phyloP scores from a whole-genome alignment of 2,329 filamentous ascomycete genomes.

The Fusarium compactum region DNA sequence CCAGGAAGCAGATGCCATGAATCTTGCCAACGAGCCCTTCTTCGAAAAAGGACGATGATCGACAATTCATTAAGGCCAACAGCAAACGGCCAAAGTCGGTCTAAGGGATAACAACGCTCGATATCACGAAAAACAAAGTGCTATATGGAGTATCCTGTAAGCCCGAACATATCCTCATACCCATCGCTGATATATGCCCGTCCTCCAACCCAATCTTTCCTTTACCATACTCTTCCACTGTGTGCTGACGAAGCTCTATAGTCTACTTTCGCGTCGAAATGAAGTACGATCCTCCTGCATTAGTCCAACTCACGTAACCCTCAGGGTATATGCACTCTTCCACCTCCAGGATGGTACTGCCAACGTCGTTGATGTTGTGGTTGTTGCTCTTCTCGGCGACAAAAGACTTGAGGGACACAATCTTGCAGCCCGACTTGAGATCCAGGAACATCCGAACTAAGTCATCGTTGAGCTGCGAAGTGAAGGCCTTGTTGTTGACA shows the following conservation, averaged over 20 bases:
- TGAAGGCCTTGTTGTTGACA: slow-evolving; percentile 98
- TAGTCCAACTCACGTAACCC: slow-evolving; percentile 92
- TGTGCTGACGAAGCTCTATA: slow-evolving; percentile 51
- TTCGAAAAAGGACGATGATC: slow-evolving; percentile 48
- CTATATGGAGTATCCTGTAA: slow-evolving; percentile 52
- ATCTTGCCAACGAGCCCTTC: slow-evolving; percentile 69
- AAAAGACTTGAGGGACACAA: slow-evolving; percentile 93
- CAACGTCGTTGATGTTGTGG: slow-evolving; percentile 82
- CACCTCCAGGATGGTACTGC: slow-evolving; percentile 83
- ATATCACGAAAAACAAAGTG: slow-evolving; percentile 42
- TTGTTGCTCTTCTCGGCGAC: slow-evolving; percentile 82
- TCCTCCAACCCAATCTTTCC: slow-evolving; percentile 37
- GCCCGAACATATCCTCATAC: slow-evolving; percentile 41
- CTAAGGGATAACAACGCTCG: slow-evolving; percentile 7
- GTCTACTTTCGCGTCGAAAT: slow-evolving; percentile 81
- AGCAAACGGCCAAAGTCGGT: slow-evolving; percentile 9
- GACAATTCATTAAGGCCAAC: background rate
- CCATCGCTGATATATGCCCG: slow-evolving; percentile 36
- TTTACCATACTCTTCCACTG: slow-evolving; percentile 30
- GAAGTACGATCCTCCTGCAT: slow-evolving; percentile 85
- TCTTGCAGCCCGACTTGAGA: slow-evolving; percentile 87
- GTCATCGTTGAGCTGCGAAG: slow-evolving; percentile 84
- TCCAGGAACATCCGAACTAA: slow-evolving; percentile 93
- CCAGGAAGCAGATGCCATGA: slow-evolving; percentile 89
- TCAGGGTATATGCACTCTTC: slow-evolving; percentile 72